A percentile compares a stretch with the other conserved stretches of the same genome.
phyloP scores from a whole-genome alignment of 129 eudicot genomes.

The Scalesia atractyloides region DNA sequence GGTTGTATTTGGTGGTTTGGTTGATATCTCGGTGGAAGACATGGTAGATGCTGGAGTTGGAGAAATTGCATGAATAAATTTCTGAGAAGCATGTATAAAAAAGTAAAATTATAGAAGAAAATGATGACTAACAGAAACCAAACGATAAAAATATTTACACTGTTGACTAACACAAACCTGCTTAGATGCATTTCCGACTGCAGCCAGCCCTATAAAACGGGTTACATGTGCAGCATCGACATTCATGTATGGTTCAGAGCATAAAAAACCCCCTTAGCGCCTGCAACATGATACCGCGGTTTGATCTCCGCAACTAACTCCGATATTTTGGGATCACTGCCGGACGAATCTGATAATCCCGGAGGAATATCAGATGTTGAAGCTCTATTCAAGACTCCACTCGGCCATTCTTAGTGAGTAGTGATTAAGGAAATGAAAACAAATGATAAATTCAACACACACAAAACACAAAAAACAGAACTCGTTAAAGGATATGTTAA shows the following conservation, averaged over 20 bases:
- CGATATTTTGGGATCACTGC: conserved; percentile 63
- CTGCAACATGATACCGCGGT: conserved; percentile 98
- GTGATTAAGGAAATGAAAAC: conserved; percentile 50
- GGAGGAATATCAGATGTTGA: conserved; percentile 58
- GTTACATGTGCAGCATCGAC: conserved; percentile 77
- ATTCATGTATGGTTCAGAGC: conserved; percentile 83
- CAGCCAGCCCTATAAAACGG: conserved; percentile 89
- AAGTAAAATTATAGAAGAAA: conserved; percentile 14
- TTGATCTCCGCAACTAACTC: conserved; percentile 90
- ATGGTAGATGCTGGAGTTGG: conserved; percentile 95
- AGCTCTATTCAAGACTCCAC: conserved; percentile 68
- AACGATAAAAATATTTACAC: not conserved
- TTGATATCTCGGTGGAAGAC: conserved; percentile 67
- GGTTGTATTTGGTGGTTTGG: conserved; percentile 84
- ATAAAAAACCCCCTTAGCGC: conserved; percentile 69
- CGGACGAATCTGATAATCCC: conserved; percentile 64
- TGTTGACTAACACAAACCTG: conserved; percentile 53
- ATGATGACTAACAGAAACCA: conserved; percentile 6
- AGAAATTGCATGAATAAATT: conserved; percentile 95
- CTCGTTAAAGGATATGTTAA: conserved; percentile 80
- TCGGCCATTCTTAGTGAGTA: conserved; percentile 95
- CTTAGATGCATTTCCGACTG: conserved; percentile 88
- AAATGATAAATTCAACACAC: not conserved
- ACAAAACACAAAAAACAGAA: not conserved
- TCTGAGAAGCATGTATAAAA: conserved; percentile 55